Base-by-base conservation (phyloP, 768 basidiomycete species). In the Astraeus odoratus region DNA sequence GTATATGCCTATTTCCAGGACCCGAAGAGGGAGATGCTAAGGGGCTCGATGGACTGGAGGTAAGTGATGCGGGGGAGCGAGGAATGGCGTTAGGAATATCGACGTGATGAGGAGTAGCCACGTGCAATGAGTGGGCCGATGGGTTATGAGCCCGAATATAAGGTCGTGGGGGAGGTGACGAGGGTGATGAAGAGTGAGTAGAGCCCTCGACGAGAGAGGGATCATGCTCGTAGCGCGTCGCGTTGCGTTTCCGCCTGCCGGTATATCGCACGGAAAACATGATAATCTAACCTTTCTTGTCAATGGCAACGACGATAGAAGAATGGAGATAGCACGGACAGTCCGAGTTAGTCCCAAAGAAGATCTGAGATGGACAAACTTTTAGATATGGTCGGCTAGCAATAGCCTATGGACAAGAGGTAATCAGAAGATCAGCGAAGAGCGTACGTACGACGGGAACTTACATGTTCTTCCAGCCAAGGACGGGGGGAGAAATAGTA, bases 21-120 rank as follows among this genome's bases (percentile, higher is more conserved):
- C 25, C 55, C 1, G 54, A 63, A 6, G 60, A 62, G 1, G 58
- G 50, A 0, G 60, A 56, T 0, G 56, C 63, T 34, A 51, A 41
- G 3, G 63, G 61, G 0, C 60, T 60, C 3, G 60, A 62, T 8
- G 47, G 1, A 25, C 62, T 61, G 1, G 56, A 15, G 15, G 36
- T 23, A 5, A 39, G 49, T 20, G 44, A 29, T 8, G 44, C 27
- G 7, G 31, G 47, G 1, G 36, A 35, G 22, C 35, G 48, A n/a
- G 31, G 49, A 8, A 47, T 44, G 8, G 35, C 30, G 15, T 23
- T 13, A 8, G 50, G 48, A 9, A 49, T 26, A 35, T 55, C 50
- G 24, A 49, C 47, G 24, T 45, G 52, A 43, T 45, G 46, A 3
- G 52, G 50, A 4, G 6, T 19, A 8, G 42, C 39, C 4, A 41